Percentiles rank a stretch among this genome's conserved stretches.
phyloP scores from a whole-genome alignment of 441 rosid species.

The Viola pubescens region DNA sequence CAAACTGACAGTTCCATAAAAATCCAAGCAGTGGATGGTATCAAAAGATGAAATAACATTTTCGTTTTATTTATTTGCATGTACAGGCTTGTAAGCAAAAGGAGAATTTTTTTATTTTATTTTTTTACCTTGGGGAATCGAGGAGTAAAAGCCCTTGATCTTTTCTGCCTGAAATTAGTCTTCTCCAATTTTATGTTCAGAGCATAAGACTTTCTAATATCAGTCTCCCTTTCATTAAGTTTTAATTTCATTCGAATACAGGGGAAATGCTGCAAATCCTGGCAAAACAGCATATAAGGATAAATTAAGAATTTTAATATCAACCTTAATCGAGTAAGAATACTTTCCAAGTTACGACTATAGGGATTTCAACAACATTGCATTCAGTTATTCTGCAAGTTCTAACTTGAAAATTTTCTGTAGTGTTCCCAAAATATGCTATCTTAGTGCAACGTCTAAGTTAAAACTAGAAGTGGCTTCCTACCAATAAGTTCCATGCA shows the following conservation, averaged over 20 bases:
- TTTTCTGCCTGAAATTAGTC: slow-evolving; percentile 47
- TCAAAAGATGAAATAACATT: slow-evolving; percentile 24
- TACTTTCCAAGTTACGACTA: neutral
- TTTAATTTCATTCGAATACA: slow-evolving; percentile 54
- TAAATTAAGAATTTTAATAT: neutral
- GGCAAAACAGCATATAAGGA: slow-evolving; percentile 10
- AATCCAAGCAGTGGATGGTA: too few relatives aligned
- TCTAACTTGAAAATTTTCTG: neutral
- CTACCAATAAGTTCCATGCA: too few relatives aligned
- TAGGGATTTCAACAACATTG: neutral
- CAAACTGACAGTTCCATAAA: too few relatives aligned
- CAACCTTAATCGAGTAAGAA: neutral
- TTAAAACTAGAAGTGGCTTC: too few relatives aligned
- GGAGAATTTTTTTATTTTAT: slow-evolving; percentile 40
- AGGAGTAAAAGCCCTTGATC: slow-evolving; percentile 75
- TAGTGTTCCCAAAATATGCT: neutral
- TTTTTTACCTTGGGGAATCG: slow-evolving; percentile 78
- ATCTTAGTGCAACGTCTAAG: neutral
- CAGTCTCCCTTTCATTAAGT: slow-evolving; percentile 46
- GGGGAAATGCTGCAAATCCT: slow-evolving; percentile 89
- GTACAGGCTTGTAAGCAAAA: neutral
- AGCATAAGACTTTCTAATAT: slow-evolving; percentile 28
- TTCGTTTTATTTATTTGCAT: neutral
- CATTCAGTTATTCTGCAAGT: neutral
- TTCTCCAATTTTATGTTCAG: slow-evolving; percentile 70